phyloP scores from a whole-genome alignment of 305 asterid species.

The Petunia hybrid region DNA sequence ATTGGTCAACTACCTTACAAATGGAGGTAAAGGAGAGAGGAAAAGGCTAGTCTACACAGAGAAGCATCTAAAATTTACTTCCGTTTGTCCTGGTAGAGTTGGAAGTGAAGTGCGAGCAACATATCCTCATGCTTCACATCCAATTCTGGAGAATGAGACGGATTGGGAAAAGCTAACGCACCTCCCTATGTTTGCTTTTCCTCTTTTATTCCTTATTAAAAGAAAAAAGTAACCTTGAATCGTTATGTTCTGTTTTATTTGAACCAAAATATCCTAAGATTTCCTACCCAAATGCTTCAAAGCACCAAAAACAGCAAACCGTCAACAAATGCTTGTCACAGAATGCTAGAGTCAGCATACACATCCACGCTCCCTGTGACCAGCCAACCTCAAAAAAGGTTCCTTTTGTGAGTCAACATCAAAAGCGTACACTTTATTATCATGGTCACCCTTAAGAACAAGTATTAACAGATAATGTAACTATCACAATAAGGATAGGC shows the following conservation, averaged over 20 bases:
- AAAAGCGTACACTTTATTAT: background rate
- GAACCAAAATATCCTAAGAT: constrained; percentile 1
- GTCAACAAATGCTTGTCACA: background rate
- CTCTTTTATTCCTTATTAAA: background rate
- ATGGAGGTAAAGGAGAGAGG: background rate
- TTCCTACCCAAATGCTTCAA: background rate
- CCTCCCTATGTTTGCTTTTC: background rate
- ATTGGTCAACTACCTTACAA: constrained; percentile 1
- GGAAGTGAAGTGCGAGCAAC: background rate
- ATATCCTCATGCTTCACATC: background rate
- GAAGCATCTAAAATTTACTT: constrained; percentile 13
- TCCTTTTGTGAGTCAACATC: background rate
- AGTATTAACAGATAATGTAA: background rate
- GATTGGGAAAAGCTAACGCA: background rate
- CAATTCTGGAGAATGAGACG: background rate
- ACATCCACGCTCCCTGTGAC: background rate
- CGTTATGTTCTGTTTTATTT: background rate
- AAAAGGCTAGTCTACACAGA: background rate
- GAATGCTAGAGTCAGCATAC: background rate
- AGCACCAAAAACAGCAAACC: background rate
- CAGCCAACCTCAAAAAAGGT: background rate
- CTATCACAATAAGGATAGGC: background rate
- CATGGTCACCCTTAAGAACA: background rate
- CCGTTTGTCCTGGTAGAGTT: background rate
- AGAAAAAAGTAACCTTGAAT: background rate